Evolutionary conservation across 345 rosid species (phyloP), one percentile per base, ranked within the genome.

Genomic region (Draba incana): DNA sequence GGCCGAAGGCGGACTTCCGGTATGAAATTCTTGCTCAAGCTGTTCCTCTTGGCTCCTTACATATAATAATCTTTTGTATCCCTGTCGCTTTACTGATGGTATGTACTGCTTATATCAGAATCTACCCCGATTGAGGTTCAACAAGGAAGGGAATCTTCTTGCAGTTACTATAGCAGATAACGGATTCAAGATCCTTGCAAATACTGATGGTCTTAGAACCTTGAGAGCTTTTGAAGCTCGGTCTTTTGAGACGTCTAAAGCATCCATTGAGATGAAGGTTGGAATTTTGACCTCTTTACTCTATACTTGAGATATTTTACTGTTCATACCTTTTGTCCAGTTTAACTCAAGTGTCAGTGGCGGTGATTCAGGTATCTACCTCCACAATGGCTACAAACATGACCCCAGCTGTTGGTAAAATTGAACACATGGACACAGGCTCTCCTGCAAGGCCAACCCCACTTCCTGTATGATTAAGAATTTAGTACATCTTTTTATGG

Each of bases 1-100:
- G 59, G 95, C 95, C 30, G 95, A 83, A 50, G 95, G 92, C 38
- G 91, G 89, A 44, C 83, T 86, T 45, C 77, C 76, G 72, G 93
- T 87, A 57, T 72, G 84, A 61, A 63, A 41, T 41, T 74, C 37
- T 70, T 64, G 30, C 10, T 41, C 25, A 42, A 42, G 6, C 10
- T 24, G 1, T 35, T 58, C 31, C 24, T 57, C 56, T 52, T 11
- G 62, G 42, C 24, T 27, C 42, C 61, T 27, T 74, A 27, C 37
- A 35, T 46, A 15, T 60, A n/a, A 20, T 6, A 41, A 3, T 56
- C 8, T 55, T 38, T 47, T 1, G 14, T 57, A 48, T 57, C 2
- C 46, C 15, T 54, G 39, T 71, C 37, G 3, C 53, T 43, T 43
- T 43, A 51, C 77, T 68, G 53, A 61, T 66, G 68, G 70, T 53